A percentile compares a stretch with the other conserved stretches of the same genome.
Evolutionary conservation across 78 protist species (phyloP).

Genomic region (Dictyostelium citrinum): DNA sequence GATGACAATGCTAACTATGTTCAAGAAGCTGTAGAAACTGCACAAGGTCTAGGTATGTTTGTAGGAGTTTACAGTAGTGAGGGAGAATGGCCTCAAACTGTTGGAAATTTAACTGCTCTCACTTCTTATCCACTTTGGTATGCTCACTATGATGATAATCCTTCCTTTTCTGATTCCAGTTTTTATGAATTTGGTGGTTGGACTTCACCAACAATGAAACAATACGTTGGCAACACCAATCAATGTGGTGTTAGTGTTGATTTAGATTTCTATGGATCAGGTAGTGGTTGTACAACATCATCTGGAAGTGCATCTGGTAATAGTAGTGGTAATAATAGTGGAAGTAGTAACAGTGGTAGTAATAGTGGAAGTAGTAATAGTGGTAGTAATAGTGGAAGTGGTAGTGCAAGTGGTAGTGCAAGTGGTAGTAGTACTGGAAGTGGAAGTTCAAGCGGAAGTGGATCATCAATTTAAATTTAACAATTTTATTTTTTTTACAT

Average conservation of each 20-base stretch:
- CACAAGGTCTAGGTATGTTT: not conserved
- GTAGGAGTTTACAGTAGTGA: not conserved
- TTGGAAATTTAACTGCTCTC: not conserved
- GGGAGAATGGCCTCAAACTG: slow-evolving; percentile 32
- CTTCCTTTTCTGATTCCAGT: not conserved
- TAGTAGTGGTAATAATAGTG: too few species aligned
- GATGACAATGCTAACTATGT: slow-evolving; percentile 1
- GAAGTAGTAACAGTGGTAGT: too few species aligned
- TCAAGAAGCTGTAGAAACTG: slow-evolving; percentile 7
- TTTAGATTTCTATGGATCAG: not conserved
- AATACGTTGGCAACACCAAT: not conserved
- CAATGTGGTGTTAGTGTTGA: slow-evolving; percentile 48
- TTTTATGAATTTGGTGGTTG: slow-evolving; percentile 64
- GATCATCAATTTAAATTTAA: too few species aligned
- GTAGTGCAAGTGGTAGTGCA: too few species aligned
- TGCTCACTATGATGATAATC: slow-evolving; percentile 57
- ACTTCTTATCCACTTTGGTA: not conserved
- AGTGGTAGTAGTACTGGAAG: too few species aligned
- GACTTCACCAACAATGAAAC: slow-evolving; percentile 54
- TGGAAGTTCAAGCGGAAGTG: too few species aligned
- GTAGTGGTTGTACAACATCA: not conserved
- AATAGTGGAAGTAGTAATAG: too few species aligned
- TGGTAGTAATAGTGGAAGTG: too few species aligned
- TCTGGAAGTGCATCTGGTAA: not conserved
- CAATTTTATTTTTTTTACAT: too few species aligned